Evolutionary conservation across 345 rosid genomes (phyloP).

Genomic region (Populus tremula): DNA sequence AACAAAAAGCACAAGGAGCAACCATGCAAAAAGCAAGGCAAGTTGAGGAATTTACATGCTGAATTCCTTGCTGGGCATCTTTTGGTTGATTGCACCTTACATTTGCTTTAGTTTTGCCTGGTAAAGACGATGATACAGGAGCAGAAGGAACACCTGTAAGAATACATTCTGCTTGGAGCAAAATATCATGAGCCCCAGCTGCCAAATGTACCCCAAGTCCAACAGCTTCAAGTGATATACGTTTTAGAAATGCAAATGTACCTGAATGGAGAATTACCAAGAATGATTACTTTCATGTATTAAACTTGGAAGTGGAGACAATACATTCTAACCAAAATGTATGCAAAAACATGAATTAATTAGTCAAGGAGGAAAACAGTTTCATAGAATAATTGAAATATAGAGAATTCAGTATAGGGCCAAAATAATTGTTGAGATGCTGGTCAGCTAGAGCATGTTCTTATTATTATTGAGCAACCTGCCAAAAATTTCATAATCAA

Average conservation of each 20-base stretch:
- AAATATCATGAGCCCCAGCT: conserved; percentile 77
- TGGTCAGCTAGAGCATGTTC: too few relatives aligned
- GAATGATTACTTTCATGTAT: background rate
- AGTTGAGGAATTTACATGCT: conserved; percentile 47
- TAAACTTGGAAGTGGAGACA: too few relatives aligned
- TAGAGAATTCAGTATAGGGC: too few relatives aligned
- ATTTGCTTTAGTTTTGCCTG: conserved; percentile 49
- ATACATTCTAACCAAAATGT: too few relatives aligned
- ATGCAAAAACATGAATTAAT: too few relatives aligned
- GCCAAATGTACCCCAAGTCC: conserved; percentile 96
- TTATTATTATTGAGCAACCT: too few relatives aligned
- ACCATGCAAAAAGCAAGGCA: too few relatives aligned
- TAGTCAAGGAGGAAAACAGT: too few relatives aligned
- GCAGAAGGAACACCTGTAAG: conserved; percentile 48
- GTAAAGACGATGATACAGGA: conserved; percentile 45
- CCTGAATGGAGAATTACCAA: conserved; percentile 39
- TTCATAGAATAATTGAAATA: too few relatives aligned
- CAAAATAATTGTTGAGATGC: too few relatives aligned
- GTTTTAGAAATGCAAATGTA: conserved; percentile 80
- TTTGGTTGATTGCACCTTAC: conserved; percentile 77
- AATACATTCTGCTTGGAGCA: conserved; percentile 71
- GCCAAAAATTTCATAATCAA: background rate
- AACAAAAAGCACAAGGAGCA: too few relatives aligned
- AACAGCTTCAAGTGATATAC: conserved; percentile 89
- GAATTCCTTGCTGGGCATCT: conserved; percentile 83